Base-by-base conservation (phyloP, 1,284 basidiomycete species). In the Agroathelia rolfsii region DNA sequence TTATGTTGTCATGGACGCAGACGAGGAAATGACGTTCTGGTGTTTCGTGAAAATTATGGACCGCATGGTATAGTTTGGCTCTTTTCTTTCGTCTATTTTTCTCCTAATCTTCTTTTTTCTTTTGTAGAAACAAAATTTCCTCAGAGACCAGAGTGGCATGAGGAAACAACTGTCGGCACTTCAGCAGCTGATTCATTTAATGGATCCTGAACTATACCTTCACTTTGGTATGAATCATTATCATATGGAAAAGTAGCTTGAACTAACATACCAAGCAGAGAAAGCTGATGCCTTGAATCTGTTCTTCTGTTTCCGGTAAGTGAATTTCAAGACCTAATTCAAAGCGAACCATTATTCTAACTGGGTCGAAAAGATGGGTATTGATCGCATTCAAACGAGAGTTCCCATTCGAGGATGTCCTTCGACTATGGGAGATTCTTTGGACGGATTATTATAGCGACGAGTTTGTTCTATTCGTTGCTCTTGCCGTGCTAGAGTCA, bases 81-180 rank as follows among this genome's bases (percentile, higher is more conserved):
- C 12, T 27, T n/a, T 21, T 8, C 24, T 27, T 14, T 28, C 16
- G 27, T 30, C 29, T 28, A 19, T 7, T 13, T 11, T 24, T 26
- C 28, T 29, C 32, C 26, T 21, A 64, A n/a, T n/a, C n/a, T 18
- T 27, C 6, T 25, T 23, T 5, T 11, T n/a, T 16, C 12, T 29
- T 37, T 21, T 36, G 18, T 49, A 93, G 87, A 88, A 90, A 59
- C 72, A 80, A 49, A 96, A 97, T 54, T 98, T 97, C 56, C 66
- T 88, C 24, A 74, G 88, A n/a, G 93, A 97, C 51, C 94, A 98
- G 55, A 88, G 82, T 40, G 94, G 95, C 3, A 98, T 98, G 94
- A 93, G 90, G 64, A 79, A 80, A 37, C 90, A 97, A 50, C 61
- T 98, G 13, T 72, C 80, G 25, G 85, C 84, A 5, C 61, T 98